Conservation (phyloP, 2,329 filamentous ascomycete species). For the Paramyrothecium sp. region DNA sequence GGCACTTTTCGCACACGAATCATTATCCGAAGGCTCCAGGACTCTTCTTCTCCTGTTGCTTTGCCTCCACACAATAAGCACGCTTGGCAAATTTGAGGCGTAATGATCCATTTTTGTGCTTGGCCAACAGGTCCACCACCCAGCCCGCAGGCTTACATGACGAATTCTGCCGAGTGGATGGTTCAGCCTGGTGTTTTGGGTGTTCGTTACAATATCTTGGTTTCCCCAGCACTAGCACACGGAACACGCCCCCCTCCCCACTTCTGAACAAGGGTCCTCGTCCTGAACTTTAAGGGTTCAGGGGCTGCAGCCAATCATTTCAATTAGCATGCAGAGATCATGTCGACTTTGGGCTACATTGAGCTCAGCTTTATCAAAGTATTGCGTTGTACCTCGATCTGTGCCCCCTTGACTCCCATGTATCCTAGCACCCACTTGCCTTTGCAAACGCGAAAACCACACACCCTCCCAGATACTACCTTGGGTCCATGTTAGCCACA, state of each 20-base stretch:
- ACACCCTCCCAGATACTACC: no score
- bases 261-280: neutral
- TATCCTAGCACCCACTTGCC: neutral
- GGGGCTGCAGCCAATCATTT: neutral
- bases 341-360: neutral
- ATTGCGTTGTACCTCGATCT: neutral
- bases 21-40: neutral
- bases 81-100: no score
- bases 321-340: neutral
- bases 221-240: no score
- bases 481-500: no score
- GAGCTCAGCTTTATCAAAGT: neutral
- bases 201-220: no score
- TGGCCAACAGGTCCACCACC: neutral
- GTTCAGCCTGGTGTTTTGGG: neutral
- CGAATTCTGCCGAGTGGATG: neutral
- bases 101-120: no score
- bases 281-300: neutral
- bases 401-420: neutral
- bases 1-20: neutral
- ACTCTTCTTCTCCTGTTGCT: neutral
- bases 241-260: no score
- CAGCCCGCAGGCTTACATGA: neutral
- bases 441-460: no score
- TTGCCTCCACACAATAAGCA: no score